Evolutionary conservation across 306 rosid genomes (phyloP).

Genomic region (Sechiopsis laciniata): DNA sequence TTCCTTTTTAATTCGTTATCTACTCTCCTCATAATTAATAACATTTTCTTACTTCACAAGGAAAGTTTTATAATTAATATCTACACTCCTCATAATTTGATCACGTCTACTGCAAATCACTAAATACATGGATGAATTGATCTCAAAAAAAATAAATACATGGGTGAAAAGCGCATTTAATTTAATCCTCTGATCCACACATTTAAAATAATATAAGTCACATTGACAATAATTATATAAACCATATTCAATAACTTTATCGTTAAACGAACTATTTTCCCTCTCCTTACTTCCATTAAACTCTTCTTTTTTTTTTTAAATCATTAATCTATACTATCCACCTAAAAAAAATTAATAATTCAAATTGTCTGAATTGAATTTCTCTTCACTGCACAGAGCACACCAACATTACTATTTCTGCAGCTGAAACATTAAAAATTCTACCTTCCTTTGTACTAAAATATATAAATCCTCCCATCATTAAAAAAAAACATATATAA

Average conservation of each 20-base stretch:
- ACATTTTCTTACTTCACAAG: too few relatives aligned
- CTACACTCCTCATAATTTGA: neutral
- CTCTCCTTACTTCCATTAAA: too few relatives aligned
- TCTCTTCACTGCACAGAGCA: neutral
- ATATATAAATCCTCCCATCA: neutral
- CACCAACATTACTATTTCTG: neutral
- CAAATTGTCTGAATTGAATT: neutral
- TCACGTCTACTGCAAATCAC: neutral
- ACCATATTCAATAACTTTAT: neutral
- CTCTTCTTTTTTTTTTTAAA: too few relatives aligned
- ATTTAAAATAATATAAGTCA: too few relatives aligned
- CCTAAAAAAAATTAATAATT: neutral
- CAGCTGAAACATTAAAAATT: constrained; percentile 12
- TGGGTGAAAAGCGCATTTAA: neutral
- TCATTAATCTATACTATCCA: neutral
- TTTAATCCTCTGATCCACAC: neutral
- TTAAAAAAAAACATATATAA: too few relatives aligned
- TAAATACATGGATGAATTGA: too few relatives aligned
- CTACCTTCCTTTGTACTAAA: constrained; percentile 4
- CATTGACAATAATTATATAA: too few relatives aligned
- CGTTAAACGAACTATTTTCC: too few relatives aligned
- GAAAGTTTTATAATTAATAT: neutral
- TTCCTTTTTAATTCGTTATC: neutral
- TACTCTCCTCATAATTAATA: neutral
- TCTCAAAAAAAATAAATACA: too few relatives aligned